Percentiles rank a stretch among this genome's conserved stretches.
Conservation (phyloP, 1,284 basidiomycete genomes). For the Pterula multifida region DNA sequence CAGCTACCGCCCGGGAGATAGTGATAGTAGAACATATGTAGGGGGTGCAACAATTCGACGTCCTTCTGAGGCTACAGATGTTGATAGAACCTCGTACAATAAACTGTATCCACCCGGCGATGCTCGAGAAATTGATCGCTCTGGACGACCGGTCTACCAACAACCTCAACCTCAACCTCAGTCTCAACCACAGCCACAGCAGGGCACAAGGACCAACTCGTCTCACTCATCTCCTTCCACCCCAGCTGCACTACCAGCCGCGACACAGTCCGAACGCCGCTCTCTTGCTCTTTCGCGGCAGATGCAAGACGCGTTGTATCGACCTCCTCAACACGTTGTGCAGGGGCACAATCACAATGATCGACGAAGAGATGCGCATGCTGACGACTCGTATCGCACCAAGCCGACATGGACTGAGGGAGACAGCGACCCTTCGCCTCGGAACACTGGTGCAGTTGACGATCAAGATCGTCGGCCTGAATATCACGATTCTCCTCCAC, state of each 20-base stretch:
- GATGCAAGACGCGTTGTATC: conserved; percentile 1
- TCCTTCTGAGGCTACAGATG: not conserved
- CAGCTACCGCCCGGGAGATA: not conserved
- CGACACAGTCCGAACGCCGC: not conserved
- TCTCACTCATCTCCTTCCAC: not conserved
- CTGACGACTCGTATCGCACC: not conserved
- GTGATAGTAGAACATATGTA: not conserved
- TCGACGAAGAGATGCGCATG: not conserved
- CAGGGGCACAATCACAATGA: not conserved
- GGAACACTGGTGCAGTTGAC: not conserved
- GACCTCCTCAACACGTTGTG: not conserved
- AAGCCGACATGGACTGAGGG: not conserved
- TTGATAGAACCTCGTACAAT: not conserved
- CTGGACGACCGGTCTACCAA: not conserved
- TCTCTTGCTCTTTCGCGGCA: not conserved
- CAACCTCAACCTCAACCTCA: not conserved
- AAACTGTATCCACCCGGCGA: not conserved
- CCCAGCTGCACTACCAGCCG: not conserved
- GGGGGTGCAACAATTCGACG: not conserved
- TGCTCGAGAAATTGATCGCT: not conserved
- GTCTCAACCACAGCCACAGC: not conserved
- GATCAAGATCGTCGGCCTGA: not conserved
- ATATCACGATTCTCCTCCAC: not conserved
- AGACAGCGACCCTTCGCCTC: not conserved
- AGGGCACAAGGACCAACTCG: not conserved